These are phyloP conservation scores for Clavispora fructus DNA, from an alignment of 805 yeast species.

Conservation along the genomic window DNA sequence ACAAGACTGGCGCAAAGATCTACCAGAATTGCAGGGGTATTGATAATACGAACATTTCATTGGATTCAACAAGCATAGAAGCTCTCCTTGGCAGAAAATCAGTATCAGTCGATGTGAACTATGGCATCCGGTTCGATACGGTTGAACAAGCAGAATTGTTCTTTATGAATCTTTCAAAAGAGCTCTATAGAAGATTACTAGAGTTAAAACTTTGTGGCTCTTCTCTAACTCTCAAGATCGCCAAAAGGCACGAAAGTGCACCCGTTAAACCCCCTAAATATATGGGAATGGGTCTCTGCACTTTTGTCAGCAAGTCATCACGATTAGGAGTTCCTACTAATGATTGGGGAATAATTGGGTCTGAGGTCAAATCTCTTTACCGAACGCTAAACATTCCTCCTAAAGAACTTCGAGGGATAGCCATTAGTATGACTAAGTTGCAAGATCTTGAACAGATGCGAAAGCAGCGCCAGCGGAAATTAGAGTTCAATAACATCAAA, in stretches of 20 bases:
- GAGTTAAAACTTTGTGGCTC: constrained; percentile 47
- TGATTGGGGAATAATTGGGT: constrained; percentile 54
- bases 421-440: constrained; percentile 62
- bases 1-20: constrained; percentile 63
- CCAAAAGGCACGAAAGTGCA: constrained; percentile 59
- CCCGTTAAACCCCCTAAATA: constrained; percentile 73
- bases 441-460: constrained; percentile 28
- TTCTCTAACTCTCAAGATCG: constrained; percentile 58
- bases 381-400: constrained; percentile 57
- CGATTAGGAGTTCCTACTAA: constrained; percentile 57
- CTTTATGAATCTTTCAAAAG: constrained; percentile 51
- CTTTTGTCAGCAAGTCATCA: constrained; percentile 52
- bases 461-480: constrained; percentile 10
- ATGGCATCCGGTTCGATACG: constrained; percentile 76
- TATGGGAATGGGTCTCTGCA: constrained; percentile 83
- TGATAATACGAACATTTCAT: constrained; percentile 57
- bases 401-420: constrained; percentile 70
- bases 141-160: constrained; percentile 62
- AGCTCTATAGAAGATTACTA: constrained; percentile 50
- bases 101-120: constrained; percentile 82
- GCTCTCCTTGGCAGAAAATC: constrained; percentile 56
- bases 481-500: constrained; percentile 3
- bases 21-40: constrained; percentile 58
- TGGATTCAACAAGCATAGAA: constrained; percentile 43
- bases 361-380: constrained; percentile 54